phyloP scores from a whole-genome alignment of 2,329 filamentous ascomycete genomes.

The Fusarium praegraminearum region DNA sequence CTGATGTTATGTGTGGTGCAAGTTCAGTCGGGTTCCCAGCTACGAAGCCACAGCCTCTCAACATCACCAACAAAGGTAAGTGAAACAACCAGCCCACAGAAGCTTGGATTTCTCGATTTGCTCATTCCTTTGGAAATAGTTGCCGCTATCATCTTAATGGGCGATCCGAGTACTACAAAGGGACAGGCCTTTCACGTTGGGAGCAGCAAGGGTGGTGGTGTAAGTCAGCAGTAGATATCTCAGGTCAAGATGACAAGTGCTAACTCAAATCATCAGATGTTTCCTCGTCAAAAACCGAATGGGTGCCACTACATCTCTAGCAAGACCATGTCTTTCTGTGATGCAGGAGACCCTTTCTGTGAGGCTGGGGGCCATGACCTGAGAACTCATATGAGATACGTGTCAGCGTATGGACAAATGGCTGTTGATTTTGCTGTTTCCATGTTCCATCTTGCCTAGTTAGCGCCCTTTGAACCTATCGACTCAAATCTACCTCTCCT shows the following conservation, averaged over 20 bases:
- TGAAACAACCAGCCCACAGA: fast-evolving
- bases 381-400: slow-evolving; percentile 40
- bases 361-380: slow-evolving; percentile 35
- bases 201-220: slow-evolving; percentile 34
- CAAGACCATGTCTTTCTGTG: slow-evolving; percentile 38
- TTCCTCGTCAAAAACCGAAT: slow-evolving; percentile 29
- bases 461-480: neutral
- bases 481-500: neutral
- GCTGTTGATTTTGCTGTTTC: slow-evolving; percentile 30
- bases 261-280: slow-evolving; percentile 15
- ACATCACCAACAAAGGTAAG: slow-evolving; percentile 30
- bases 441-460: slow-evolving; percentile 15
- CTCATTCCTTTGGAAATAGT: slow-evolving; percentile 11
- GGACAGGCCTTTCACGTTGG: slow-evolving; percentile 37
- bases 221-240: slow-evolving; percentile 8
- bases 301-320: slow-evolving; percentile 25
- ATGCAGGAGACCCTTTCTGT: slow-evolving; percentile 40
- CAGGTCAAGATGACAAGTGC: fast-evolving
- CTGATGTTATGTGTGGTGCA: slow-evolving; percentile 41
- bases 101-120: fast-evolving
- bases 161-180: slow-evolving; percentile 41
- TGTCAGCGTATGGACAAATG: slow-evolving; percentile 23
- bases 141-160: slow-evolving; percentile 41
- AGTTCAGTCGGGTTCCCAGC: slow-evolving; percentile 38
- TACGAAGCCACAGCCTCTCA: slow-evolving; percentile 22